Conservation (phyloP, 192 early-diverging fungal species). For the Coemansia sp. region DNA sequence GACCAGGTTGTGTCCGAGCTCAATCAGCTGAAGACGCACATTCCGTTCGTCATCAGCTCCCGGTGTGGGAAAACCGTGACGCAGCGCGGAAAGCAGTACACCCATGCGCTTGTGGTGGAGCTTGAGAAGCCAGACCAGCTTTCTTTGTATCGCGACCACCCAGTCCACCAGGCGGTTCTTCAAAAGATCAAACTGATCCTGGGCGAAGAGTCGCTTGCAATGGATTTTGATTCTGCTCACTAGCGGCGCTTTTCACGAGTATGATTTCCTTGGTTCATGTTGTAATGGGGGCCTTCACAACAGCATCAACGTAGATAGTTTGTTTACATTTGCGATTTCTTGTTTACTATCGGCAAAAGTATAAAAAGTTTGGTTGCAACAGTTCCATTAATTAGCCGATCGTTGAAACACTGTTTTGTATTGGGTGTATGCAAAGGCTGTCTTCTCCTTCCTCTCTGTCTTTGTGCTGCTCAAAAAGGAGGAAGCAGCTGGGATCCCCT, state of each 20-base stretch:
- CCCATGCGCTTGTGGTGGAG: constrained; percentile 37
- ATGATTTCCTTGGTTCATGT: background rate
- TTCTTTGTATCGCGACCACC: constrained; percentile 23
- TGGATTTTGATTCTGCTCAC: constrained; percentile 25
- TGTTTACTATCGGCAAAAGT: no score
- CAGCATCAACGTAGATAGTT: no score
- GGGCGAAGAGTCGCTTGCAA: constrained; percentile 26
- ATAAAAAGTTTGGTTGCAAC: no score
- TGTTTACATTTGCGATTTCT: no score
- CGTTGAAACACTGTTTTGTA: no score
- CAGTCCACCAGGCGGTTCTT: constrained; percentile 33
- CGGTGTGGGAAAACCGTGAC: constrained; percentile 38
- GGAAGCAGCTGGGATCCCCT: no score
- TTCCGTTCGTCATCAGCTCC: constrained; percentile 30
- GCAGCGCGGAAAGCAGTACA: constrained; percentile 41
- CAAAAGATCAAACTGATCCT: constrained; percentile 29
- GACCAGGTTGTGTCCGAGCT: constrained; percentile 23
- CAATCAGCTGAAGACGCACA: constrained; percentile 18
- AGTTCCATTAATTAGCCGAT: no score
- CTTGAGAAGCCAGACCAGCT: constrained; percentile 27
- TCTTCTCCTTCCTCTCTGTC: no score
- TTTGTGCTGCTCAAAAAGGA: no score
- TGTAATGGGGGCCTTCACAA: background rate
- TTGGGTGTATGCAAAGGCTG: no score
- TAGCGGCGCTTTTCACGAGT: background rate